Percentiles rank a stretch among this genome's conserved stretches.
phyloP scores from a whole-genome alignment of 768 basidiomycete genomes.

The Mycena filopes region DNA sequence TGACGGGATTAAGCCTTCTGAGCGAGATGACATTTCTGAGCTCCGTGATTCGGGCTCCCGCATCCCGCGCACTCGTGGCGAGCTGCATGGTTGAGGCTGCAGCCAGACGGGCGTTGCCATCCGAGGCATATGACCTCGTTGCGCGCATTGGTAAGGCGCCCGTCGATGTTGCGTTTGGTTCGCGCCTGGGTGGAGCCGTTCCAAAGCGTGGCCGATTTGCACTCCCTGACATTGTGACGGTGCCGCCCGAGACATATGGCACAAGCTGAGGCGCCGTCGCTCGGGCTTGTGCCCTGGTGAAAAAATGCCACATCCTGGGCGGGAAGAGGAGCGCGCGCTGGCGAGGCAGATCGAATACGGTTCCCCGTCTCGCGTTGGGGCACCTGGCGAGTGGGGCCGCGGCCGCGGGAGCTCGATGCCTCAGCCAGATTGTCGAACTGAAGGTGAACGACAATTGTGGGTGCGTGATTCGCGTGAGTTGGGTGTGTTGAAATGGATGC shows the following conservation, averaged over 20 bases:
- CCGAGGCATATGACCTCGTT: background rate
- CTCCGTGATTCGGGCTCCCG: conserved; percentile 37
- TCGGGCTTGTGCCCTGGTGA: conserved; percentile 3
- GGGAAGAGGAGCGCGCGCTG: background rate
- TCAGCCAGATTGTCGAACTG: background rate
- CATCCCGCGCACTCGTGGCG: conserved; percentile 43
- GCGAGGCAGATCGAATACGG: conserved; percentile 2
- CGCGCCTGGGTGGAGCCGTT: background rate
- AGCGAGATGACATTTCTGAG: conserved; percentile 38
- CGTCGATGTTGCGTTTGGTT: background rate
- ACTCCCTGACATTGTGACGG: conserved; percentile 1
- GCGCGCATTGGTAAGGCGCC: background rate
- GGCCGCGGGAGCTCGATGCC: background rate
- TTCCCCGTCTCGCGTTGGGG: background rate
- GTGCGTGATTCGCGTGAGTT: background rate
- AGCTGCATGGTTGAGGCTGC: background rate
- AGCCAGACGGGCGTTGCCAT: background rate
- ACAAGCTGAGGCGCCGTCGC: conserved; percentile 13
- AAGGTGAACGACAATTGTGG: background rate
- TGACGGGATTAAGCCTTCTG: conserved; percentile 32
- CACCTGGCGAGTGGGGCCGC: background rate
- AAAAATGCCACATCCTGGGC: background rate
- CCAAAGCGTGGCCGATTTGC: background rate
- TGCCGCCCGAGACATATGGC: conserved; percentile 12
- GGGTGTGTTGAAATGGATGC: background rate